Conservation (phyloP, 805 yeast genomes). For the Grigorovia transvaalensis region DNA sequence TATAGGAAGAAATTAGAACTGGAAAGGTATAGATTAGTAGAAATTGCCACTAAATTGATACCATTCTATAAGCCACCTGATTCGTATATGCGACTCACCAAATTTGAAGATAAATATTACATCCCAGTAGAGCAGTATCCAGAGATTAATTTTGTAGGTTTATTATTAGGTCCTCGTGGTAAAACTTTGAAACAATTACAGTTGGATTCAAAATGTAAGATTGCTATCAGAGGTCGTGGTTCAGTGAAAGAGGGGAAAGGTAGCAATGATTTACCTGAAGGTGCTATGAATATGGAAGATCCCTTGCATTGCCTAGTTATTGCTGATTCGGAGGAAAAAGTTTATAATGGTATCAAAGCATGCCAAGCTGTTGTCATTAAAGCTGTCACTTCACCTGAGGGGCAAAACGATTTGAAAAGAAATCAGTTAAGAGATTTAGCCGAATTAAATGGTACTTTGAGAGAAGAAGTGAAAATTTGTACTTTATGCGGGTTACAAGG, state of each 20-base stretch:
- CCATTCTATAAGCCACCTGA: conserved; percentile 75
- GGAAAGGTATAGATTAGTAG: conserved; percentile 75
- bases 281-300: conserved; percentile 54
- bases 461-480: conserved; percentile 67
- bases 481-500: conserved; percentile 56
- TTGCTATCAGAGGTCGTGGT: conserved; percentile 90
- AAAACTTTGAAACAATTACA: conserved; percentile 74
- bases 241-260: conserved; percentile 88
- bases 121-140: conserved; percentile 84
- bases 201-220: conserved; percentile 75
- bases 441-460: conserved; percentile 82
- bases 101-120: conserved; percentile 69
- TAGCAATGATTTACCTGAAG: conserved; percentile 36
- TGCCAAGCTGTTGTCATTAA: conserved; percentile 69
- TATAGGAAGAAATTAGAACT: conserved; percentile 52
- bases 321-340: conserved; percentile 69
- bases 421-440: conserved; percentile 90
- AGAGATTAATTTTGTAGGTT: conserved; percentile 85
- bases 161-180: conserved; percentile 91
- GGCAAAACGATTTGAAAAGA: conserved; percentile 83
- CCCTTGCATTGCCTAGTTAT: conserved; percentile 82
- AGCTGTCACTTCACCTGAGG: conserved; percentile 84
- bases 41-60: conserved; percentile 55
- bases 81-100: conserved; percentile 62
- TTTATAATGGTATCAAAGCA: conserved; percentile 61